Base-by-base conservation (phyloP, 2,329 filamentous ascomycete genomes). In the Pyrenochaeta sp. region DNA sequence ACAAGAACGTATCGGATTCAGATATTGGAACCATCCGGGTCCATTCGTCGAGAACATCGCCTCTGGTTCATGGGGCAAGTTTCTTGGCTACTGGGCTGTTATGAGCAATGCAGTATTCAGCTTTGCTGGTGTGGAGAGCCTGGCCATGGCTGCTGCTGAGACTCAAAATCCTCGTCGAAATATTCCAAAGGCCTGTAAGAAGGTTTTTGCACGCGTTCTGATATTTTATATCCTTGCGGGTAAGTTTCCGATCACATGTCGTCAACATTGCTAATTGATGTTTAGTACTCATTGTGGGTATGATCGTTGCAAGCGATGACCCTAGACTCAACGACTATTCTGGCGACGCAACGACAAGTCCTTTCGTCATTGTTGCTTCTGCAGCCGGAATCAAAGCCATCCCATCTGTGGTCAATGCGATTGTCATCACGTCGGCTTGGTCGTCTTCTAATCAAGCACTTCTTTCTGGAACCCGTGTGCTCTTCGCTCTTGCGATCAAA, bases 361-460 rank as follows among this genome's bases (percentile, higher is more conserved):
- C 61, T n/a, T 67, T 64, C 48, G 60, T 91, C 39, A 87, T 90
- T 47, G 87, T 86, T 9, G 83, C 86, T 11, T 76, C 79, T 2
- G 78, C 81, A 17, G 87, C 87, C 2, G 85, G 86, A 0, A 84
- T 90, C 42, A 77, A 74, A 10, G 85, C 79, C 4, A 79, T 91
- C 4, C 85, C 87, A 0, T 84, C 81, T 1, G 78, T 91, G 30
- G 84, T 92, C 67, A 92, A 92, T 64, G 87, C 86, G 20, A 76
- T 90, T 7, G 84, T 91, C 51, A 79, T 90, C 45, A 88, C 85
- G 0, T 87, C 85, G 0, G 86, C 85, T 0, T 86, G 81, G 76
- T 89, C 85, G 0, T 79, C 86, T 0, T 83, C 81, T 1, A 90
- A 89, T 54, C 82, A 86, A 57, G 81, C 79, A 51, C 75, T 90